Evolutionary conservation across 371 early-diverging fungal species (phyloP).

Genomic region (Choanephora cucurbitarum): DNA sequence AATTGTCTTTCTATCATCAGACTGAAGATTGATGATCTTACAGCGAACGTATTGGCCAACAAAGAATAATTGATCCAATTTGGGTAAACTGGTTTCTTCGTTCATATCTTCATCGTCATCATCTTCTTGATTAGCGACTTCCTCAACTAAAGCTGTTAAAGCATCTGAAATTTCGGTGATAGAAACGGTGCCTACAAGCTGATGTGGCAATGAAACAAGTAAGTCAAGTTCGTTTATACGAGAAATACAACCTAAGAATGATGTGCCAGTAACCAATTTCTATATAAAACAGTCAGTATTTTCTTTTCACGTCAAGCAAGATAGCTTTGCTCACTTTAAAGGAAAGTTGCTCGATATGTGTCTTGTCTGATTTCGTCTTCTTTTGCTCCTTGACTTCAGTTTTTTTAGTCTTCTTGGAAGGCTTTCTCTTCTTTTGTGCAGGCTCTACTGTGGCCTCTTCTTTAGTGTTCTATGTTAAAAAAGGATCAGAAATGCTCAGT

Average conservation of each 20-base stretch:
- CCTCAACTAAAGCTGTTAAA: slow-evolving; percentile 65
- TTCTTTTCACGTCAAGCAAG: background rate
- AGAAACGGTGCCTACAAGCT: slow-evolving; percentile 74
- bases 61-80: slow-evolving; percentile 58
- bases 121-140: slow-evolving; percentile 61
- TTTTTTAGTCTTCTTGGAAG: slow-evolving; percentile 32
- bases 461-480: slow-evolving; percentile 12
- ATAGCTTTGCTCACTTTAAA: slow-evolving; percentile 49
- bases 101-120: slow-evolving; percentile 38
- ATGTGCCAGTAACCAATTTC: slow-evolving; percentile 73
- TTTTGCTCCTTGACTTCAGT: slow-evolving; percentile 34
- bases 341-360: slow-evolving; percentile 56
- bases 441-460: slow-evolving; percentile 33
- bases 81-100: slow-evolving; percentile 48
- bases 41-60: slow-evolving; percentile 81
- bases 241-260: slow-evolving; percentile 76
- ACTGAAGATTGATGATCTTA: slow-evolving; percentile 53
- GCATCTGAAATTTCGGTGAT: slow-evolving; percentile 78
- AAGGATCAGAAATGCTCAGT: background rate
- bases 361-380: slow-evolving; percentile 40
- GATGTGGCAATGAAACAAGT: slow-evolving; percentile 76
- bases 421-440: slow-evolving; percentile 59
- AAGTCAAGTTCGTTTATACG: slow-evolving; percentile 82
- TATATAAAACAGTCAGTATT: slow-evolving; percentile 17
- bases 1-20: slow-evolving; percentile 53